A percentile compares a stretch with the other conserved stretches of the same genome.
Evolutionary conservation across 441 rosid species (phyloP).

Genomic region (Corymbia calophylla): DNA sequence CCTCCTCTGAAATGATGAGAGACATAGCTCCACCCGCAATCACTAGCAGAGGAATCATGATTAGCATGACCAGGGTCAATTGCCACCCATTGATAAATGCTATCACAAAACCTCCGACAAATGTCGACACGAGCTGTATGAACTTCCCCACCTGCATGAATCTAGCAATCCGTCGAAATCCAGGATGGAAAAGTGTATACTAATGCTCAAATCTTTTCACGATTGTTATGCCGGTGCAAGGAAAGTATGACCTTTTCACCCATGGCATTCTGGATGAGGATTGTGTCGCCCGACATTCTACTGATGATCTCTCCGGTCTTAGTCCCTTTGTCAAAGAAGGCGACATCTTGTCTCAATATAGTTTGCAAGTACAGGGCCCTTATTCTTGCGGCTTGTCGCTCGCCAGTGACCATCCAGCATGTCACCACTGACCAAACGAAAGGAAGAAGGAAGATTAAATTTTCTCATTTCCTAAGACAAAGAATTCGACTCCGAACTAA

Average conservation of each 20-base stretch:
- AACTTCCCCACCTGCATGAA: slow-evolving; percentile 14
- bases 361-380: not conserved
- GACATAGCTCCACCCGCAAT: slow-evolving; percentile 3
- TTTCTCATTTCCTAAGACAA: not conserved
- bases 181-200: not conserved
- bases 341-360: not conserved
- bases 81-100: not conserved
- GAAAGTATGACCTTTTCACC: not conserved
- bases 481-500: not conserved
- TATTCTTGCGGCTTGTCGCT: not conserved
- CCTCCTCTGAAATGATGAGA: not conserved
- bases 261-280: not conserved
- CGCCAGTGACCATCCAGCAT: not conserved
- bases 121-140: slow-evolving; percentile 7
- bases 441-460: not conserved
- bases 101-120: slow-evolving; percentile 1
- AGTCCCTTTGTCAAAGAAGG: not conserved
- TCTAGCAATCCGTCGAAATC: not conserved
- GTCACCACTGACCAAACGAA: not conserved
- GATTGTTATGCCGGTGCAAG: not conserved
- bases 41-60: slow-evolving; percentile 2
- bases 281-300: not conserved
- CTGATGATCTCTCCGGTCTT: not conserved
- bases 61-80: slow-evolving; percentile 6
- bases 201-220: not conserved